These are phyloP conservation scores for Alternaria gansuensis DNA, from an alignment of 2,329 filamentous ascomycete genomes.

Conservation along the genomic window DNA sequence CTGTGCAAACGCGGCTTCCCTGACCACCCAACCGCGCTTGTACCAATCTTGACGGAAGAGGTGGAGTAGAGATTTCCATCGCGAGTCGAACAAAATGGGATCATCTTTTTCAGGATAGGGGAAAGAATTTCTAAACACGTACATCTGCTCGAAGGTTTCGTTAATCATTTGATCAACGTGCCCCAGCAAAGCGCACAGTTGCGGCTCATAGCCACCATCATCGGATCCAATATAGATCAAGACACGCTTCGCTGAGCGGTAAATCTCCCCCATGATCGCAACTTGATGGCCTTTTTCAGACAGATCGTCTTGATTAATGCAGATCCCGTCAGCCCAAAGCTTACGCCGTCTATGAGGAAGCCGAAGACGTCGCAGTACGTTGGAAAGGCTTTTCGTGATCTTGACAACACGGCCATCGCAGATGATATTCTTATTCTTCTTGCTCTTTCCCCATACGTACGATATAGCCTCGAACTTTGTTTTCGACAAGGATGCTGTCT, in stretches of 20 bases:
- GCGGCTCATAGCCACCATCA: constrained; percentile 11
- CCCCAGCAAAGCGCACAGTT: constrained; percentile 14
- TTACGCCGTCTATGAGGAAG: constrained; percentile 10
- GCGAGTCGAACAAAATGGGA: neutral
- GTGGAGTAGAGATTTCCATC: constrained; percentile 15
- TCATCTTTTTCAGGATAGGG: neutral
- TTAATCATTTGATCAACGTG: constrained; percentile 17
- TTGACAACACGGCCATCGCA: constrained; percentile 14
- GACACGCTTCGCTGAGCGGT: constrained; percentile 19
- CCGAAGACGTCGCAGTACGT: constrained; percentile 17
- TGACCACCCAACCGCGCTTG: constrained; percentile 23
- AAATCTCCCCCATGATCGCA: constrained; percentile 24
- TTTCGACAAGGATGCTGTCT: constrained; percentile 5
- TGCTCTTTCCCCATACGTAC: constrained; percentile 25
- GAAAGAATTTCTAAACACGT: neutral
- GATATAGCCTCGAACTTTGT: constrained; percentile 27
- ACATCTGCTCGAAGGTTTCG: neutral
- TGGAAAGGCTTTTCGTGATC: constrained; percentile 19
- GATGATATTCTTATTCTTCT: constrained; percentile 12
- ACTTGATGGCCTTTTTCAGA: constrained; percentile 29
- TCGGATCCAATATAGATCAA: constrained; percentile 20
- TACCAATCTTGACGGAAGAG: constrained; percentile 17
- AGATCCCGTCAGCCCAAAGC: constrained; percentile 30
- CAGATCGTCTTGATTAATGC: constrained; percentile 26
- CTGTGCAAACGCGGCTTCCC: constrained; percentile 20